phyloP scores from a whole-genome alignment of 1,284 basidiomycete genomes.

The Cryptococcus hybrid region DNA sequence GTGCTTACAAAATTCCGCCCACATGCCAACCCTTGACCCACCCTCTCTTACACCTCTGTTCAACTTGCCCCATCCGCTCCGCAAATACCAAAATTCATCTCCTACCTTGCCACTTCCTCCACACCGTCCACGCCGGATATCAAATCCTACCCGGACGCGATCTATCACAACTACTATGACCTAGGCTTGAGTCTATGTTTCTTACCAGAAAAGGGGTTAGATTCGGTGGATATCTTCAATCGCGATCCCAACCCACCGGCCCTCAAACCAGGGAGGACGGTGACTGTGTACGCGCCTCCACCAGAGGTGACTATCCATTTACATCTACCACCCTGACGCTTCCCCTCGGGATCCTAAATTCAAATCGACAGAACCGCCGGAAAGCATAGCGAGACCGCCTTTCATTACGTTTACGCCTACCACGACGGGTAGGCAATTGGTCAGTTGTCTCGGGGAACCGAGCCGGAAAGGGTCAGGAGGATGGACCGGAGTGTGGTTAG shows the following conservation, averaged over 20 bases:
- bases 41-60: conserved; percentile 10
- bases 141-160: conserved; percentile 73
- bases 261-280: neutral
- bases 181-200: conserved; percentile 72
- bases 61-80: conserved; percentile 9
- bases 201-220: conserved; percentile 64
- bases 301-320: conserved; percentile 55
- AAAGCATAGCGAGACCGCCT: conserved; percentile 39
- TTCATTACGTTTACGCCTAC: conserved; percentile 54
- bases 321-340: conserved; percentile 51
- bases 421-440: conserved; percentile 72
- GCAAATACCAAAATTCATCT: conserved; percentile 8
- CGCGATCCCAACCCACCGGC: conserved; percentile 5
- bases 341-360: conserved; percentile 27
- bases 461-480: conserved; percentile 73
- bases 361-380: conserved; percentile 11
- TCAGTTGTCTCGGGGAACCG: conserved; percentile 72
- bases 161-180: conserved; percentile 77
- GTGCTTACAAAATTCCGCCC: neutral
- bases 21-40: conserved; percentile 5
- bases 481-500: conserved; percentile 53
- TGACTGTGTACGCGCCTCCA: conserved; percentile 23
- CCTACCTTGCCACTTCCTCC: conserved; percentile 7
- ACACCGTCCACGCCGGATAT: conserved; percentile 55
- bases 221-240: conserved; percentile 80